phyloP scores from a whole-genome alignment of 2,329 filamentous ascomycete species.

The Diaporthe helianthi region DNA sequence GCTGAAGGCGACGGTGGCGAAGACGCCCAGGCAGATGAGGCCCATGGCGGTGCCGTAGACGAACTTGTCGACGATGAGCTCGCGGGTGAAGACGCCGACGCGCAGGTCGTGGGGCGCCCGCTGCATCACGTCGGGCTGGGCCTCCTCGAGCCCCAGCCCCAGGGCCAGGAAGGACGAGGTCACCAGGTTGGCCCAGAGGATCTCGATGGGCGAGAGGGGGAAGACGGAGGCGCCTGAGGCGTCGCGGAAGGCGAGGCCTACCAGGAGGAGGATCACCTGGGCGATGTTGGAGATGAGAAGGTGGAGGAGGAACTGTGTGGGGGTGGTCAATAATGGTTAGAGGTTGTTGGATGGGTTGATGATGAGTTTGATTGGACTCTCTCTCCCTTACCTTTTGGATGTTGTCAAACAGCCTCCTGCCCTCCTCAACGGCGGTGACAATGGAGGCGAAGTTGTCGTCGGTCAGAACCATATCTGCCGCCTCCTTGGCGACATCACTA shows the following conservation, averaged over 20 bases:
- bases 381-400: constrained; percentile 75
- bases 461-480: constrained; percentile 80
- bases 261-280: constrained; percentile 72
- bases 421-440: constrained; percentile 74
- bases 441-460: constrained; percentile 75
- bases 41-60: constrained; percentile 71
- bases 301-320: constrained; percentile 65
- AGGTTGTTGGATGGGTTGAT: no score
- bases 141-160: constrained; percentile 74
- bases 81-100: constrained; percentile 67
- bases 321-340: neutral
- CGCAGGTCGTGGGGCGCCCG: constrained; percentile 69
- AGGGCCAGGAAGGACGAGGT: constrained; percentile 76
- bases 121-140: constrained; percentile 70
- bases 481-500: constrained; percentile 79
- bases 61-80: constrained; percentile 72
- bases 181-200: constrained; percentile 79
- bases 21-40: constrained; percentile 65
- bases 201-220: constrained; percentile 74
- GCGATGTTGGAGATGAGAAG: constrained; percentile 74
- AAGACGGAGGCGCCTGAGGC: constrained; percentile 65
- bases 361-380: no score
- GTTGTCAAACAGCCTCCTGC: constrained; percentile 73
- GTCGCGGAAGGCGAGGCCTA: constrained; percentile 75
- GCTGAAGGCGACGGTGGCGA: constrained; percentile 65